Conservation (phyloP, 331 rosid genomes). For the Arachis monticola region DNA sequence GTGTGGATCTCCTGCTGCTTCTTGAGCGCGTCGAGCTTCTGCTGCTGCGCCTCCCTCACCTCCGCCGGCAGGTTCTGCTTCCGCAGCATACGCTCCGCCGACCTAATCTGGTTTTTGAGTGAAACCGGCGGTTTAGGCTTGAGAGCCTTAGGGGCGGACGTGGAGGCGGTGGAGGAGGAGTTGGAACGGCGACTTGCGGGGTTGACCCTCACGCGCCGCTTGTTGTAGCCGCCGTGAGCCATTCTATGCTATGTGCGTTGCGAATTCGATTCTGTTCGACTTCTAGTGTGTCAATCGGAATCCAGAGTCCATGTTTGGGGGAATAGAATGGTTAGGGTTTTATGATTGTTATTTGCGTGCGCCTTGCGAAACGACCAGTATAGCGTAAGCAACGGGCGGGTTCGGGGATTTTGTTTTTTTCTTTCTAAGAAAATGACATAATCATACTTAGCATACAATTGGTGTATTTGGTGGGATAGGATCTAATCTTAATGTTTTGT, state of each 20-base stretch:
- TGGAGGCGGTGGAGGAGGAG: constrained; percentile 32
- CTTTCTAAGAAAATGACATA: too few species aligned
- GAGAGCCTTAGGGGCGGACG: constrained; percentile 60
- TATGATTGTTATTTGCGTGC: not conserved
- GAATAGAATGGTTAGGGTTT: not conserved
- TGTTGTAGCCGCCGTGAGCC: constrained; percentile 93
- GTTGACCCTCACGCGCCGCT: constrained; percentile 76
- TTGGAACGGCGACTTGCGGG: constrained; percentile 81
- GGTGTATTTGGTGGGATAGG: too few species aligned
- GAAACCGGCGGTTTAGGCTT: constrained; percentile 78
- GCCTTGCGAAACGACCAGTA: not conserved
- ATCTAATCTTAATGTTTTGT: too few species aligned
- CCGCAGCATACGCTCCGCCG: constrained; percentile 88
- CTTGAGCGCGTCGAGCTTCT: constrained; percentile 79
- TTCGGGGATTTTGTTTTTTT: too few species aligned
- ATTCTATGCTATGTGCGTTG: constrained; percentile 35
- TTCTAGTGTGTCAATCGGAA: too few species aligned
- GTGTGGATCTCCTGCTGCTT: constrained; percentile 93
- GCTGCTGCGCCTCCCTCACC: constrained; percentile 74
- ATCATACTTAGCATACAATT: too few species aligned
- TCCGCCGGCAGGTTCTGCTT: constrained; percentile 80
- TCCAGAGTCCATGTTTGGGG: not conserved
- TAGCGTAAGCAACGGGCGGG: too few species aligned
- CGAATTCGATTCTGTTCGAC: not conserved
- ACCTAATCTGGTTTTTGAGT: constrained; percentile 96